Conservation (phyloP, 495 filamentous ascomycete species). For the Beverwykella pulmonaria region DNA sequence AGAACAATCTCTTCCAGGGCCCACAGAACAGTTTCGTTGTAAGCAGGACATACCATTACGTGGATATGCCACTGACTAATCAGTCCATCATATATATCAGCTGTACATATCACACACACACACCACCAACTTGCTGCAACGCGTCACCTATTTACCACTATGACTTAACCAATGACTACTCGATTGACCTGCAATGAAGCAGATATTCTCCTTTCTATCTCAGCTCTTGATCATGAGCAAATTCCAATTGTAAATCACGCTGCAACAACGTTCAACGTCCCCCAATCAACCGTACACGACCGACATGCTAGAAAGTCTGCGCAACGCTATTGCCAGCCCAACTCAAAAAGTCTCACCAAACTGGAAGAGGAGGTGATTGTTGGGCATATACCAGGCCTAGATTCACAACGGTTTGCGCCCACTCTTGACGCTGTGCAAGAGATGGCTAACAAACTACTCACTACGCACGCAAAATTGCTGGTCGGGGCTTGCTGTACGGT, state of each 20-base stretch:
- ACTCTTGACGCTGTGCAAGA: neutral
- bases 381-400: neutral
- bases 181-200: conserved; percentile 7
- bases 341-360: conserved; percentile 12
- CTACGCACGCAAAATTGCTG: no score
- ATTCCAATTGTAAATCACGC: conserved; percentile 4
- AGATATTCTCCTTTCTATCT: conserved; percentile 18
- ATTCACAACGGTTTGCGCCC: conserved; percentile 16
- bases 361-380: conserved; percentile 8
- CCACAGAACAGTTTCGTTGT: no score
- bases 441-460: conserved; percentile 17
- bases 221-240: conserved; percentile 9
- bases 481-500: no score
- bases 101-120: no score
- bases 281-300: neutral
- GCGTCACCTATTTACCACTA: no score
- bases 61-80: no score
- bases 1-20: no score
- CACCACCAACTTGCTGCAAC: no score
- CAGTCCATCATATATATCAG: no score
- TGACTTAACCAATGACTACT: no score
- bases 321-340: conserved; percentile 6
- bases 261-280: conserved; percentile 1
- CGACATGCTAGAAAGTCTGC: neutral
- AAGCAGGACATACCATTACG: no score